phyloP scores from a whole-genome alignment of 208 protist species.

The Trypanosoma avium region DNA sequence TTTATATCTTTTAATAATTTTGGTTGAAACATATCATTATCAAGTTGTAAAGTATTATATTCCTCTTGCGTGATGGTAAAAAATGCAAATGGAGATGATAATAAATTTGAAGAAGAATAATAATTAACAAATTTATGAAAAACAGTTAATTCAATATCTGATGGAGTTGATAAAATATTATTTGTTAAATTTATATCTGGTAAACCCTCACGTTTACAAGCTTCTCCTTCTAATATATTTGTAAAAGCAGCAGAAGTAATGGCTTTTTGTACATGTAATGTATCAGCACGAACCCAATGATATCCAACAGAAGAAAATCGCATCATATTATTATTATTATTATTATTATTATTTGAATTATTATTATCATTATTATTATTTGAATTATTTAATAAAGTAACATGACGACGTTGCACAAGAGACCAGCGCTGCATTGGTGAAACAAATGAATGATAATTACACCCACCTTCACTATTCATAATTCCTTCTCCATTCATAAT shows the following conservation, averaged over 20 bases:
- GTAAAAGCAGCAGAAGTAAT: too few species aligned
- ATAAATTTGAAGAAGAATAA: too few species aligned
- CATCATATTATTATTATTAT: too few species aligned
- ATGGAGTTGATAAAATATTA: too few species aligned
- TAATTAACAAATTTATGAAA: too few species aligned
- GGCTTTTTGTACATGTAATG: constrained; percentile 16
- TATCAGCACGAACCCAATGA: constrained; percentile 22
- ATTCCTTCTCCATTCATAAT: too few species aligned
- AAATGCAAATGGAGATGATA: constrained; percentile 22
- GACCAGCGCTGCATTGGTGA: constrained; percentile 24
- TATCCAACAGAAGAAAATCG: constrained; percentile 2
- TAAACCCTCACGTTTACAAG: too few species aligned
- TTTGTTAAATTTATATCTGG: too few species aligned
- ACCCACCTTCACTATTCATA: too few species aligned
- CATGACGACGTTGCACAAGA: constrained; percentile 20
- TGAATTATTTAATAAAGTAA: background rate
- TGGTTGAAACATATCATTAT: constrained; percentile 16
- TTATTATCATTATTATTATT: background rate
- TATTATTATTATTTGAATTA: too few species aligned
- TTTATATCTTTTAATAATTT: background rate
- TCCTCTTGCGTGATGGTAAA: constrained; percentile 56
- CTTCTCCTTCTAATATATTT: too few species aligned
- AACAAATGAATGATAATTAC: constrained; percentile 3
- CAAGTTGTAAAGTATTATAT: constrained; percentile 34
- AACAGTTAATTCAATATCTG: constrained; percentile 15